Evolutionary conservation across 768 basidiomycete species (phyloP).

Genomic region (Pholiota microspora): DNA sequence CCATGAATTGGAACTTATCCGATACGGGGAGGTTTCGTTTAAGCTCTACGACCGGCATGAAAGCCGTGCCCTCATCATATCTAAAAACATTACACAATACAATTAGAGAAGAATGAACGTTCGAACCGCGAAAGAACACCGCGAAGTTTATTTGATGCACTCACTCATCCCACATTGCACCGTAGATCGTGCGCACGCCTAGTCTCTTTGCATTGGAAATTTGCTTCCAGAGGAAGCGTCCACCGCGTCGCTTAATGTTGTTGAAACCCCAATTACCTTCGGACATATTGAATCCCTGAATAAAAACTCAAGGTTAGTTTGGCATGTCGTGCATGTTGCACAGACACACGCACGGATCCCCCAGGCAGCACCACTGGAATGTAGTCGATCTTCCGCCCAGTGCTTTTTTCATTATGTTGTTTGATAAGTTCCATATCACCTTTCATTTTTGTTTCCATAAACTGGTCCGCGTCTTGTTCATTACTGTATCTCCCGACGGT

Average conservation of each 20-base stretch:
- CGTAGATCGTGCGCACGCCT: slow-evolving; percentile 67
- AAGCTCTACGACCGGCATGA: slow-evolving; percentile 68
- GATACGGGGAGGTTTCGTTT: slow-evolving; percentile 59
- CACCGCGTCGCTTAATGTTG: slow-evolving; percentile 68
- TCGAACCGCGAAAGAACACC: slow-evolving; percentile 1
- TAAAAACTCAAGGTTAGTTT: slow-evolving; percentile 4
- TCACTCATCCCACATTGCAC: slow-evolving; percentile 89
- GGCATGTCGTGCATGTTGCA: background rate
- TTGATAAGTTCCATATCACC: slow-evolving; percentile 62
- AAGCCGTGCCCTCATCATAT: slow-evolving; percentile 84
- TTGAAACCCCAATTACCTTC: slow-evolving; percentile 73
- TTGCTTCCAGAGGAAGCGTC: slow-evolving; percentile 78
- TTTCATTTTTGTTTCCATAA: slow-evolving; percentile 60
- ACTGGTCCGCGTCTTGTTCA: slow-evolving; percentile 60
- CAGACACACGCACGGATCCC: slow-evolving; percentile 61
- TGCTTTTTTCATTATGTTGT: slow-evolving; percentile 40
- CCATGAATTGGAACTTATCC: slow-evolving; percentile 60
- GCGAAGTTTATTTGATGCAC: slow-evolving; percentile 18
- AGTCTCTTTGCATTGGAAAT: slow-evolving; percentile 63
- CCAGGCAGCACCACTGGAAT: slow-evolving; percentile 84
- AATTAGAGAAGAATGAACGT: background rate
- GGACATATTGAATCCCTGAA: slow-evolving; percentile 69
- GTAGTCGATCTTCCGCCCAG: slow-evolving; percentile 62
- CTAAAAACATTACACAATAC: slow-evolving; percentile 30
- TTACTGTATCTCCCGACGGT: slow-evolving; percentile 69